Evolutionary conservation across 108 stramenopile genomes (phyloP).

Genomic region (Cyclotella atomus): DNA sequence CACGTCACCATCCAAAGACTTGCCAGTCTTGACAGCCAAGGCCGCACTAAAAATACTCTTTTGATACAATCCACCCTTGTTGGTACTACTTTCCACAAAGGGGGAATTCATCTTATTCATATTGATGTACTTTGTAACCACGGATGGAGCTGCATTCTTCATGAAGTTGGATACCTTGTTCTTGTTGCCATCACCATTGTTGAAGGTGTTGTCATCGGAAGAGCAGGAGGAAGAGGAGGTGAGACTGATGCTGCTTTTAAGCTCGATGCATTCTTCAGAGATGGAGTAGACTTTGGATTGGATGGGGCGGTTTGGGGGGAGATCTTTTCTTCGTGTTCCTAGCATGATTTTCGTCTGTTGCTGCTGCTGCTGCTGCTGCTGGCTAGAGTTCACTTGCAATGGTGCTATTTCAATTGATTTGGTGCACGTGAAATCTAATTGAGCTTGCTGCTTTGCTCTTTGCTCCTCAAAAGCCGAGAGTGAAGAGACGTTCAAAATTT

Average conservation of each 20-base stretch:
- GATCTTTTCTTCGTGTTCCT: background rate
- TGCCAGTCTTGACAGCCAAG: background rate
- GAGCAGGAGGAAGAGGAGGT: background rate
- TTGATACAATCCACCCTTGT: background rate
- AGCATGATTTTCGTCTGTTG: conserved; percentile 1
- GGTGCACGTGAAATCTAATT: no score
- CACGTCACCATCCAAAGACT: background rate
- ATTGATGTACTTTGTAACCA: conserved; percentile 11
- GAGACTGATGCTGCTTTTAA: background rate
- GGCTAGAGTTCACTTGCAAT: no score
- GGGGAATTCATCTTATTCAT: conserved; percentile 7
- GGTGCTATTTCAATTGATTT: no score
- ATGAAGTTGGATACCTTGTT: conserved; percentile 4
- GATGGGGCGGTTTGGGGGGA: background rate
- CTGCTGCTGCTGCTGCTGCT: no score
- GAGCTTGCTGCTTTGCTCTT: no score
- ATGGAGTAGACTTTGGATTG: no score
- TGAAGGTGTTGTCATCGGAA: background rate
- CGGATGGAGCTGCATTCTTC: background rate
- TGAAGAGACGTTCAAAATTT: background rate
- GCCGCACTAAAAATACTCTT: background rate
- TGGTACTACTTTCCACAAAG: background rate
- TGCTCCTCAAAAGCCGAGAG: no score
- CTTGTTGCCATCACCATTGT: no score
- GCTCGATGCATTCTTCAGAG: background rate